Percentiles rank a stretch among this genome's conserved stretches.
Conservation (phyloP, 257 asterid species). For the Petunia axillaris region DNA sequence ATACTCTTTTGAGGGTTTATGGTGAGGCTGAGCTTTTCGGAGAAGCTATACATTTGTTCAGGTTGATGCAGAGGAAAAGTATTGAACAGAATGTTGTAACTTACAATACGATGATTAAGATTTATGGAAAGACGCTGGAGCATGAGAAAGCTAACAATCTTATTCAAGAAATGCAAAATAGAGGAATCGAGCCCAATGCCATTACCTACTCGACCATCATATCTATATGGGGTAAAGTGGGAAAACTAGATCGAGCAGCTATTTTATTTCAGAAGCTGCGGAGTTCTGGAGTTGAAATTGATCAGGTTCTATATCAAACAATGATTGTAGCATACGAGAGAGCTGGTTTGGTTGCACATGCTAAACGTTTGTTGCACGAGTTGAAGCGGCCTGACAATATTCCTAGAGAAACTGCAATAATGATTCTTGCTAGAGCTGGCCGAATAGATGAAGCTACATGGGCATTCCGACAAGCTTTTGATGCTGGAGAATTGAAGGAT, state of each 20-base stretch:
- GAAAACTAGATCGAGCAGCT: constrained; percentile 86
- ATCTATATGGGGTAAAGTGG: constrained; percentile 89
- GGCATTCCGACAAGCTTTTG: constrained; percentile 84
- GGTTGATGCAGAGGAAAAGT: constrained; percentile 93
- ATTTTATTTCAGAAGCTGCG: constrained; percentile 84
- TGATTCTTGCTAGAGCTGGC: constrained; percentile 82
- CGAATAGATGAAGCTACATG: constrained; percentile 93
- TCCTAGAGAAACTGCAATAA: constrained; percentile 80
- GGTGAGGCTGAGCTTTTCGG: constrained; percentile 96
- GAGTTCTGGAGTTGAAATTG: constrained; percentile 77
- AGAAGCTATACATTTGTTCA: constrained; percentile 90
- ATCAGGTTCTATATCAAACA: constrained; percentile 89
- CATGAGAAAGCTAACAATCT: constrained; percentile 95
- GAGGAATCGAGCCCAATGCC: constrained; percentile 83
- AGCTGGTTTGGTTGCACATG: constrained; percentile 89
- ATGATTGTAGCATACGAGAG: constrained; percentile 91
- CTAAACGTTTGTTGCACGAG: constrained; percentile 77
- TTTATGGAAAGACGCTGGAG: constrained; percentile 89
- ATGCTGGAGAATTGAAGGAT: constrained; percentile 76
- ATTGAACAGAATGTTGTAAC: constrained; percentile 91
- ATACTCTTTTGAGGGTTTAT: constrained; percentile 84
- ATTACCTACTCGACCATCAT: constrained; percentile 90
- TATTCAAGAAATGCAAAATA: constrained; percentile 78
- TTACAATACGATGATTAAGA: constrained; percentile 89
- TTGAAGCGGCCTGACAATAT: constrained; percentile 86